These are phyloP conservation scores for Metschnikowia orientalis DNA, from an alignment of 805 yeast species.

Conservation along the genomic window DNA sequence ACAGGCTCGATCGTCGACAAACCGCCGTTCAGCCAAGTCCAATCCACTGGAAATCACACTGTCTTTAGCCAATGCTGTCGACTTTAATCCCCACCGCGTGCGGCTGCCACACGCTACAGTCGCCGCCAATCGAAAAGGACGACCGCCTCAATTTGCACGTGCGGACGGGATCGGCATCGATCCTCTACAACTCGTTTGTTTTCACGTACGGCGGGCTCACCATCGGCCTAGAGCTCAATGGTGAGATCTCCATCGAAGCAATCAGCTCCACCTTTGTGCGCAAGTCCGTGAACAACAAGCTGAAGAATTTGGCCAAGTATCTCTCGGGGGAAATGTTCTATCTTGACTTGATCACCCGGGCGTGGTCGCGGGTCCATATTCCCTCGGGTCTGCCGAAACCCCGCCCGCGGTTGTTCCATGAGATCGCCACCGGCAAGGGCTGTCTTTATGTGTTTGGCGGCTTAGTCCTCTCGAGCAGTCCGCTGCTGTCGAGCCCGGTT, in stretches of 20 bases:
- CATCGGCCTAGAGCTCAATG: slow-evolving; percentile 46
- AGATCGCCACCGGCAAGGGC: slow-evolving; percentile 48
- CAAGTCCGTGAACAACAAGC: slow-evolving; percentile 23
- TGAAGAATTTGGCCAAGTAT: slow-evolving; percentile 32
- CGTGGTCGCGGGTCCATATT: slow-evolving; percentile 47
- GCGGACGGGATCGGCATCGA: slow-evolving; percentile 65
- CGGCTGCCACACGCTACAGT: slow-evolving; percentile 50
- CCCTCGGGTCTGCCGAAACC: slow-evolving; percentile 25
- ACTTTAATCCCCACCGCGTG: slow-evolving; percentile 63
- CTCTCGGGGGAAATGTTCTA: slow-evolving; percentile 63
- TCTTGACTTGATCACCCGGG: slow-evolving; percentile 53
- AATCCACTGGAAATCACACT: neutral
- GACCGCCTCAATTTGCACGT: slow-evolving; percentile 52
- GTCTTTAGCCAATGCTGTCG: slow-evolving; percentile 45
- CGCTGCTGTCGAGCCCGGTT: neutral
- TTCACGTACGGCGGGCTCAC: slow-evolving; percentile 68
- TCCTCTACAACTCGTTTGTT: slow-evolving; percentile 54
- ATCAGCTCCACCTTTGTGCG: slow-evolving; percentile 36
- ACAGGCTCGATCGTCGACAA: too few species aligned
- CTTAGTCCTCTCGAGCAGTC: slow-evolving; percentile 30
- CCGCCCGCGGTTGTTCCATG: slow-evolving; percentile 54
- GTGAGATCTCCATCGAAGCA: slow-evolving; percentile 35
- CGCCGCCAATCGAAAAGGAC: slow-evolving; percentile 54
- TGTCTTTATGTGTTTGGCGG: slow-evolving; percentile 66
- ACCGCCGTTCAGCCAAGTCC: neutral